phyloP scores from a whole-genome alignment of 2,329 filamentous ascomycete species.

The Epichloe bromicola region DNA sequence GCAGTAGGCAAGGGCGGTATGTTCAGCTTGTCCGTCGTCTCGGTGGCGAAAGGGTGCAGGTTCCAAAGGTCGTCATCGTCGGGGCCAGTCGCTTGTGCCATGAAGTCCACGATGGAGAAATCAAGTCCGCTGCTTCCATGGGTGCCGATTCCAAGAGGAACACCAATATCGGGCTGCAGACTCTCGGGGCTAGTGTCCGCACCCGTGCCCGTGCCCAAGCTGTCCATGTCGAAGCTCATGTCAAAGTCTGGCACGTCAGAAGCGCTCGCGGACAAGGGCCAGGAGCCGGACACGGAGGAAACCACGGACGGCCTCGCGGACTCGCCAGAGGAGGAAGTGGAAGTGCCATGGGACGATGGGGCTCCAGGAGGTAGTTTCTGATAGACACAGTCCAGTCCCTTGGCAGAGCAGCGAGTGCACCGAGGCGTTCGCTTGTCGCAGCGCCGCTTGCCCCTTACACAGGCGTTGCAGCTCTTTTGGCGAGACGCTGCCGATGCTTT shows the following conservation, averaged over 20 bases:
- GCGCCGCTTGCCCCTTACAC: slow-evolving; percentile 32
- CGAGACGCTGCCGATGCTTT: slow-evolving; percentile 27
- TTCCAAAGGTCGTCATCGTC: slow-evolving; percentile 14
- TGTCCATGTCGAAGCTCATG: slow-evolving; percentile 19
- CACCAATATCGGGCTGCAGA: slow-evolving; percentile 8
- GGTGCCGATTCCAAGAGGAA: neutral
- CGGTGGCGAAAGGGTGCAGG: slow-evolving; percentile 9
- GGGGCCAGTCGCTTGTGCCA: slow-evolving; percentile 12
- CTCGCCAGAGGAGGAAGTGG: slow-evolving; percentile 9
- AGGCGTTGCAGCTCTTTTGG: slow-evolving; percentile 37
- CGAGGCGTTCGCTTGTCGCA: slow-evolving; percentile 32
- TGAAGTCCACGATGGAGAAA: slow-evolving; percentile 24
- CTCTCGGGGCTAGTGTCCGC: slow-evolving; percentile 20
- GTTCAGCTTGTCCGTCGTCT: slow-evolving; percentile 16
- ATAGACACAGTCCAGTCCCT: slow-evolving; percentile 29
- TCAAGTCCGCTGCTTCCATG: slow-evolving; percentile 14
- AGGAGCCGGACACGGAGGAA: neutral
- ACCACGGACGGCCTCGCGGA: slow-evolving; percentile 5
- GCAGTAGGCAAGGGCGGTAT: slow-evolving; percentile 16
- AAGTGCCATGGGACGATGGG: neutral
- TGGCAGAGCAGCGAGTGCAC: slow-evolving; percentile 30
- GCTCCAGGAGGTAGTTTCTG: slow-evolving; percentile 20
- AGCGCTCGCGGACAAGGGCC: too few relatives aligned
- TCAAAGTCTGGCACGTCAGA: slow-evolving; percentile 21
- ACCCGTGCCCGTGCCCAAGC: slow-evolving; percentile 13